Conservation (phyloP, 176 grass and related monocot species). For the Aegilops sharonensis region DNA sequence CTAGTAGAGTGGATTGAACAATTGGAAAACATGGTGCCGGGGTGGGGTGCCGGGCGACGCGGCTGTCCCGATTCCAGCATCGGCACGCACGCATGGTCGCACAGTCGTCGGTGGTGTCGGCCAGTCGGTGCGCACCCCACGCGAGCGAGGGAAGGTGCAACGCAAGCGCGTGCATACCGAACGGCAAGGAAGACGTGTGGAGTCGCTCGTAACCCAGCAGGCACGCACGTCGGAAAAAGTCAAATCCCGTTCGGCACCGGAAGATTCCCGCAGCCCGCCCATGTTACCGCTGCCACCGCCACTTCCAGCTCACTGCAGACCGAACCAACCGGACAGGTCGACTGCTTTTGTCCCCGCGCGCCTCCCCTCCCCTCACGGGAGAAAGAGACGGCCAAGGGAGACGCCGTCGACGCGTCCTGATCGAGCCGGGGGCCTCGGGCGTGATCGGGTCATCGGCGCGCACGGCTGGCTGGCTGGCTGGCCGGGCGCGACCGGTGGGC, state of each 20-base stretch:
- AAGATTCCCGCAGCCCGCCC: neutral
- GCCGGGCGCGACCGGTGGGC: neutral
- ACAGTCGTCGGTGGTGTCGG: neutral
- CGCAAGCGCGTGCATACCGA: neutral
- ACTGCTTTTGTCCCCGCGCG: neutral
- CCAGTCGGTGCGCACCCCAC: constrained; percentile 2
- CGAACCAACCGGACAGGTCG: neutral
- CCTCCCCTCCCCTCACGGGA: neutral
- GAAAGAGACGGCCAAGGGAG: neutral
- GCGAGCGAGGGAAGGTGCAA: neutral
- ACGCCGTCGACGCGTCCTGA: neutral
- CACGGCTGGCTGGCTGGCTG: neutral
- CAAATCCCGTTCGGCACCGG: neutral
- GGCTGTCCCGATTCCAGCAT: neutral
- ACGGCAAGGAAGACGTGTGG: neutral
- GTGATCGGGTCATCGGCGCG: neutral
- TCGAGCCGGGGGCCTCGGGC: too few relatives aligned
- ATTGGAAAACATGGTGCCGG: neutral
- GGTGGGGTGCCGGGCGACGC: neutral
- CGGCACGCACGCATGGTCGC: too few relatives aligned
- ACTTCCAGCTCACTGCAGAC: constrained; percentile 14
- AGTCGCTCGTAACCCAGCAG: neutral
- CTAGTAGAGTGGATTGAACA: neutral
- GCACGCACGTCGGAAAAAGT: constrained; percentile 6
- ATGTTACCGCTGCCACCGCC: neutral